Percentiles rank a stretch among this genome's conserved stretches.
phyloP scores from a whole-genome alignment of 2,329 filamentous ascomycete species.

The Sclerotinia subarctica region DNA sequence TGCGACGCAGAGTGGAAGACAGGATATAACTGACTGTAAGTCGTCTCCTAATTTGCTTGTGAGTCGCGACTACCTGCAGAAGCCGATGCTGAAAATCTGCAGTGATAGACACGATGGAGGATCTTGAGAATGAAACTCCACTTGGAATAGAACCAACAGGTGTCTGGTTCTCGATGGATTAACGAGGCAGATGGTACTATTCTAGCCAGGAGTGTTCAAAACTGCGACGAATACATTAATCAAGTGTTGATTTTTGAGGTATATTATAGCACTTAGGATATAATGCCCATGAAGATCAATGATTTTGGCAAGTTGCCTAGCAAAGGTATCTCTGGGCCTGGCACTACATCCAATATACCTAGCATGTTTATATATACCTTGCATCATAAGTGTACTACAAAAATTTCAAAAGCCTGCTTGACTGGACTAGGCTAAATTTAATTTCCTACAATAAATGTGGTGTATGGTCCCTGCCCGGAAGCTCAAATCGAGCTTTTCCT shows the following conservation, averaged over 20 bases:
- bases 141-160: constrained; percentile 26
- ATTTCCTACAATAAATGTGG: neutral
- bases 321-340: neutral
- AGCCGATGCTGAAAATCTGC: neutral
- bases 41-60: neutral
- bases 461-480: neutral
- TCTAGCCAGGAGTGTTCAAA: neutral
- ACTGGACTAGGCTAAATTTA: neutral
- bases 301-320: neutral
- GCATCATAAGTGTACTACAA: neutral
- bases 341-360: neutral
- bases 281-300: neutral
- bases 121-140: constrained; percentile 33
- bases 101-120: constrained; percentile 34
- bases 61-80: neutral
- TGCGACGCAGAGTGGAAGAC: constrained; percentile 28
- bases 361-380: neutral
- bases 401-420: neutral
- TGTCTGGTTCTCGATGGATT: constrained; percentile 16
- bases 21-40: constrained; percentile 30
- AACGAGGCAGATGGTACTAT: neutral
- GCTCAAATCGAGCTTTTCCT: neutral
- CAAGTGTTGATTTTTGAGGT: neutral
- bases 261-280: neutral
- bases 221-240: neutral